Conservation (phyloP, 2,329 filamentous ascomycete species). For the Fusarium tuaranense region DNA sequence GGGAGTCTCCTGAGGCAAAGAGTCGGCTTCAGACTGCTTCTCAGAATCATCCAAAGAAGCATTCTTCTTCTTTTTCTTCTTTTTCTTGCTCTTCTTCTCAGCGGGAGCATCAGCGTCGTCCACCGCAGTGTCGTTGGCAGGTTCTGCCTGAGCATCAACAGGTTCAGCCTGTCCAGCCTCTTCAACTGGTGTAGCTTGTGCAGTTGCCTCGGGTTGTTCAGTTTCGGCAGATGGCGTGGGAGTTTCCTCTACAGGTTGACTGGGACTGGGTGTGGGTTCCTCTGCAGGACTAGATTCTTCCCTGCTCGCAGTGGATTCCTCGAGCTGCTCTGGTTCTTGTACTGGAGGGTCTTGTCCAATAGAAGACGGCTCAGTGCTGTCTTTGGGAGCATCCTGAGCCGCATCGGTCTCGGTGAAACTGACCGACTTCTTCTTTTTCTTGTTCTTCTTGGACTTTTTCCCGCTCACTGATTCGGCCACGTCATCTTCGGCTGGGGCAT, state of each 20-base stretch:
- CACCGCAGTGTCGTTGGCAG: neutral
- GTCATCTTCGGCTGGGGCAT: constrained; percentile 35
- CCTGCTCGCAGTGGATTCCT: neutral
- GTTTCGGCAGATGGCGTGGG: neutral
- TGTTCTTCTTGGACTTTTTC: constrained; percentile 46
- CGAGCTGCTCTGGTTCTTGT: constrained; percentile 23
- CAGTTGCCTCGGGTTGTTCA: constrained; percentile 9
- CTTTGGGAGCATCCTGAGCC: constrained; percentile 9
- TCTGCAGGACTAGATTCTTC: constrained; percentile 28
- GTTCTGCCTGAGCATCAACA: constrained; percentile 17
- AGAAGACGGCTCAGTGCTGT: constrained; percentile 17
- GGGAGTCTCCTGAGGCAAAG: constrained; percentile 12
- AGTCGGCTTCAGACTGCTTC: constrained; percentile 26
- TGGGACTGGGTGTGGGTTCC: neutral
- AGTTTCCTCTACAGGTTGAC: neutral
- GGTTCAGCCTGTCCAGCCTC: constrained; percentile 2
- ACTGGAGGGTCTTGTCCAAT: constrained; percentile 18
- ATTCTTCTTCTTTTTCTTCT: constrained; percentile 50
- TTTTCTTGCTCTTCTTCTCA: constrained; percentile 49
- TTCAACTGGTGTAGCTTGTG: neutral
- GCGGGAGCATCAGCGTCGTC: constrained; percentile 19
- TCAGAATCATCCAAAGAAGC: constrained; percentile 28
- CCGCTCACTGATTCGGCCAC: constrained; percentile 15
- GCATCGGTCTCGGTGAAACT: constrained; percentile 27
- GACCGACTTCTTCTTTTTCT: constrained; percentile 47